Conservation (phyloP, 345 rosid species). For the Heritiera littoralis region DNA sequence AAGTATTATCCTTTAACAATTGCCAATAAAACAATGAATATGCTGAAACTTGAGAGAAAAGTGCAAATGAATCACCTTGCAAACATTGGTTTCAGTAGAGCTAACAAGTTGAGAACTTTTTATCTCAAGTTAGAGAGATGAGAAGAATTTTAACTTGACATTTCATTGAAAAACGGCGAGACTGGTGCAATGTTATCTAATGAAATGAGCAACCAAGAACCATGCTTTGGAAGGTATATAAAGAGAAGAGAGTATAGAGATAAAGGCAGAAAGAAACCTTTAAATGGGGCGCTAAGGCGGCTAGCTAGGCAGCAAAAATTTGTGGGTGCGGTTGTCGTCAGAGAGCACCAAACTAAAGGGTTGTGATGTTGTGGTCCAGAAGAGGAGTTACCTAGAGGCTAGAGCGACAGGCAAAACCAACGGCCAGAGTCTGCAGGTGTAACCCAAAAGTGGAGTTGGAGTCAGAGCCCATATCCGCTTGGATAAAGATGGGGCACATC, state of each 20-base stretch:
- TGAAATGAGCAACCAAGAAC: neutral
- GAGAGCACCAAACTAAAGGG: slow-evolving; percentile 10
- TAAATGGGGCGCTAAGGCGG: neutral
- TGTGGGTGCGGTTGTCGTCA: slow-evolving; percentile 25
- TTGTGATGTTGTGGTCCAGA: neutral
- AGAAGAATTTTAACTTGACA: neutral
- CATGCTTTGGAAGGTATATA: neutral
- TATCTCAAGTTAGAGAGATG: neutral
- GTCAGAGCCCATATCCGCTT: slow-evolving; percentile 8
- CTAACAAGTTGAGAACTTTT: neutral
- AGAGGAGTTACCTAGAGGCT: neutral
- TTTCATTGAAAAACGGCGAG: neutral
- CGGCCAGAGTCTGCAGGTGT: neutral
- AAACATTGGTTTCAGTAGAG: neutral
- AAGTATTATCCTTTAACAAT: neutral
- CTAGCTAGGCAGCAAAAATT: neutral
- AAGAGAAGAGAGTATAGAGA: neutral
- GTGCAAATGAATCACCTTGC: neutral
- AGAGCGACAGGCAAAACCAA: neutral
- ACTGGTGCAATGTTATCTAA: neutral
- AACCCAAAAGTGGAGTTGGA: slow-evolving; percentile 7
- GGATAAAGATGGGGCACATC: neutral
- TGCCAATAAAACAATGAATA: too few relatives aligned
- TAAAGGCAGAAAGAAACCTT: neutral
- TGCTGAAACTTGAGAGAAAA: too few relatives aligned